phyloP scores from a whole-genome alignment of 805 yeast species.

The Metschnikowia picachoensis region DNA sequence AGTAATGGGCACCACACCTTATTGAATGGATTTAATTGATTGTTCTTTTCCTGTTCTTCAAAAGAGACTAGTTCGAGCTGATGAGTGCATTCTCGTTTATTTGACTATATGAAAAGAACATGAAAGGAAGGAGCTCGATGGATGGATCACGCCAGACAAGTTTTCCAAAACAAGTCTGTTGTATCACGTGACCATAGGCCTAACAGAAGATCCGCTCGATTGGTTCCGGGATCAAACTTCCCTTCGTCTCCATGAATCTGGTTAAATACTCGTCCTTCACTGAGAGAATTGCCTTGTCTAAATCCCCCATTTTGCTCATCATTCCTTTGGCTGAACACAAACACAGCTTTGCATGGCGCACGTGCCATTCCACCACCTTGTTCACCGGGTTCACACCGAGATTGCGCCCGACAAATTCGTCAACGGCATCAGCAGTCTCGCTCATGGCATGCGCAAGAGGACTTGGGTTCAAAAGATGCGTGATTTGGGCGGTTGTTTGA shows the following conservation, averaged over 20 bases:
- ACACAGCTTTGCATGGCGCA: conserved; percentile 1
- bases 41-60: too few species aligned
- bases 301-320: neutral
- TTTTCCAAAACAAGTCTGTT: too few species aligned
- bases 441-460: conserved; percentile 3
- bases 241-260: conserved; percentile 3
- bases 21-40: too few species aligned
- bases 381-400: neutral
- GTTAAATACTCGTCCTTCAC: neutral
- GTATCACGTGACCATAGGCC: neutral
- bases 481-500: conserved; percentile 2
- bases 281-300: neutral
- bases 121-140: too few species aligned
- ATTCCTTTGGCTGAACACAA: neutral
- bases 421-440: conserved; percentile 1
- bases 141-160: too few species aligned
- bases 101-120: too few species aligned
- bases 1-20: too few species aligned
- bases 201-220: conserved; percentile 2
- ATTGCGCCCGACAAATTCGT: neutral
- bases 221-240: conserved; percentile 4
- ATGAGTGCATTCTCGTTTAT: too few species aligned
- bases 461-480: conserved; percentile 5
- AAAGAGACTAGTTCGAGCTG: too few species aligned
- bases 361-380: conserved; percentile 6